phyloP scores from a whole-genome alignment of 306 rosid genomes.

The Ormosia semicastrata region DNA sequence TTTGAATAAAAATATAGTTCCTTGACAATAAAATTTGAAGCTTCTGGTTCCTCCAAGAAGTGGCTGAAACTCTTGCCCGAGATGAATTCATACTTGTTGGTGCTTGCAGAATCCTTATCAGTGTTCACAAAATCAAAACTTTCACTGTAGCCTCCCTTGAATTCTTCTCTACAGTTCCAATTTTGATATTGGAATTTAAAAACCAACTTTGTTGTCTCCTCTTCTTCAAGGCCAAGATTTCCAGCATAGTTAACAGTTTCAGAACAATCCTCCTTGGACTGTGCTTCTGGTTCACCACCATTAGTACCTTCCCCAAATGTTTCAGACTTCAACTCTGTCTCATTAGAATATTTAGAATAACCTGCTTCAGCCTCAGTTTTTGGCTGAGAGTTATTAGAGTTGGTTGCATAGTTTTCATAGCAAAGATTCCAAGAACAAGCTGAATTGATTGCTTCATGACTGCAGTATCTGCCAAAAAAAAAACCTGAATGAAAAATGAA shows the following conservation, averaged over 20 bases:
- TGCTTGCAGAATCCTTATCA: neutral
- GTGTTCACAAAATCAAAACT: slow-evolving; percentile 10
- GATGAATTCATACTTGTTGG: slow-evolving; percentile 38
- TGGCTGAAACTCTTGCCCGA: slow-evolving; percentile 43
- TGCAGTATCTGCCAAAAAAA: slow-evolving; percentile 27
- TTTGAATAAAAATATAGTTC: slow-evolving; percentile 28
- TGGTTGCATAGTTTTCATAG: neutral
- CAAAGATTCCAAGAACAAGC: slow-evolving; percentile 10
- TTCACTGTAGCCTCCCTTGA: slow-evolving; percentile 1
- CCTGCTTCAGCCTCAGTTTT: neutral
- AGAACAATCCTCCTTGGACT: neutral
- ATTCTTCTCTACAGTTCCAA: slow-evolving; percentile 35
- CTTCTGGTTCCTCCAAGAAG: slow-evolving; percentile 53
- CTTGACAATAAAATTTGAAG: slow-evolving; percentile 42
- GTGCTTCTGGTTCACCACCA: neutral
- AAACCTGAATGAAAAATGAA: neutral
- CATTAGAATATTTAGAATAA: neutral
- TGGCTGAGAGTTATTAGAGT: neutral
- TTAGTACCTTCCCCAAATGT: neutral
- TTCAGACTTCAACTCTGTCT: slow-evolving; percentile 9
- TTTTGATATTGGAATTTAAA: slow-evolving; percentile 65
- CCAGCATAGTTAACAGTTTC: neutral
- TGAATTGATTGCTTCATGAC: neutral
- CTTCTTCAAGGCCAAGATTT: slow-evolving; percentile 17
- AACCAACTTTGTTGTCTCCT: slow-evolving; percentile 34